Evolutionary conservation across 305 asterid genomes (phyloP).

Genomic region (Fraxinus floribunda): DNA sequence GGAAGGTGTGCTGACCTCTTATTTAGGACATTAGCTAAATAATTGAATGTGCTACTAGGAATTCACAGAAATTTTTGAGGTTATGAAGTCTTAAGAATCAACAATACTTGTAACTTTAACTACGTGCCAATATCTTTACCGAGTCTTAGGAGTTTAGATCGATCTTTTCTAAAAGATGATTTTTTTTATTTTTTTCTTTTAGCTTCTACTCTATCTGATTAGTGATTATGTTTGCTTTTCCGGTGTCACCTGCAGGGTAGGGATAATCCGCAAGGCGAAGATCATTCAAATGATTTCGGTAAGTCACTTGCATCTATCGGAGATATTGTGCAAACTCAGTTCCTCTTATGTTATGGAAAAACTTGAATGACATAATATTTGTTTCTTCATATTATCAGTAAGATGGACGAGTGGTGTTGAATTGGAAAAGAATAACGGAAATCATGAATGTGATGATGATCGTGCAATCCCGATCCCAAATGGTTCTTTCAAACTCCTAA

Average conservation of each 20-base stretch:
- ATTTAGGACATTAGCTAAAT: not conserved
- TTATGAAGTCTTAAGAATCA: not conserved
- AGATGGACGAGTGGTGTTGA: constrained; percentile 33
- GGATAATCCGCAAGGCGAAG: constrained; percentile 24
- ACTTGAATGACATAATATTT: not conserved
- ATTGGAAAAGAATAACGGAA: not conserved
- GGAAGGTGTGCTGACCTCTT: not conserved
- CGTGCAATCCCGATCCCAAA: constrained; percentile 15
- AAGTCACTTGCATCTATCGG: constrained; percentile 10
- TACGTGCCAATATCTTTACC: not conserved
- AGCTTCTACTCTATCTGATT: not conserved
- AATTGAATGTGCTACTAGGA: not conserved
- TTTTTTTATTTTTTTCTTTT: not conserved
- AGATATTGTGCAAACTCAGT: not conserved
- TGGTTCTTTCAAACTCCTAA: constrained; percentile 22
- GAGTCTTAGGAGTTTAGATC: not conserved
- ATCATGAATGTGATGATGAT: constrained; percentile 13
- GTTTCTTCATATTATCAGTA: constrained; percentile 17
- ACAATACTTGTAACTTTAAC: not conserved
- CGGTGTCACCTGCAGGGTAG: constrained; percentile 35
- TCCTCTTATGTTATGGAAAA: not conserved
- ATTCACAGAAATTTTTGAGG: not conserved
- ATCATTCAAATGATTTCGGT: constrained; percentile 31
- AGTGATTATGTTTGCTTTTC: not conserved
- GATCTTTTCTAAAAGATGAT: not conserved